These are phyloP conservation scores for Backusella luteola DNA, from an alignment of 192 early-diverging fungal genomes.

Conservation along the genomic window DNA sequence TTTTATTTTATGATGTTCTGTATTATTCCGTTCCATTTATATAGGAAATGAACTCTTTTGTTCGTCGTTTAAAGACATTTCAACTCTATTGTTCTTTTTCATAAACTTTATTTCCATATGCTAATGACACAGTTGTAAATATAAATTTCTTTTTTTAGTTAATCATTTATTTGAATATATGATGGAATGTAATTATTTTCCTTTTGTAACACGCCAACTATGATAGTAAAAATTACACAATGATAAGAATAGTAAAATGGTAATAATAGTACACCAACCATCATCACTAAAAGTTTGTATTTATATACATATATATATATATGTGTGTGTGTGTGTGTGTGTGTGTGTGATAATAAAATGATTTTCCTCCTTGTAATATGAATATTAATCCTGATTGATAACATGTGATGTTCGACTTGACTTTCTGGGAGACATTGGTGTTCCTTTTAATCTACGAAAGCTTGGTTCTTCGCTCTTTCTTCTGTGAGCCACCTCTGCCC, in stretches of 20 bases:
- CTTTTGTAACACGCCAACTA: background rate
- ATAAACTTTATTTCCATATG: background rate
- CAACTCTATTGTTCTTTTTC: background rate
- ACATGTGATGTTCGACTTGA: background rate
- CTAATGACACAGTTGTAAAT: no score
- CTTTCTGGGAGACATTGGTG: background rate
- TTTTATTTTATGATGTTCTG: background rate
- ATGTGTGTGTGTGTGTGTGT: no score
- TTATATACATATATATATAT: no score
- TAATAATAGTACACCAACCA: no score
- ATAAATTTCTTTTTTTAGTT: no score
- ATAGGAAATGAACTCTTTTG: background rate
- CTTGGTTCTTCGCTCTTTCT: slow-evolving; percentile 31
- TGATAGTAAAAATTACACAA: background rate
- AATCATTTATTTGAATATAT: background rate
- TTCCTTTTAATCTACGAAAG: background rate
- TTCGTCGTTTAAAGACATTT: background rate
- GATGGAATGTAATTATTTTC: background rate
- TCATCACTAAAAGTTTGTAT: background rate
- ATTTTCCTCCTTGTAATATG: background rate
- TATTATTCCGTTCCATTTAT: background rate
- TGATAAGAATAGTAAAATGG: background rate
- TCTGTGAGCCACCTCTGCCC: slow-evolving; percentile 2
- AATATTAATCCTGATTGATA: background rate
- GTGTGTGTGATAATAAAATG: background rate